Evolutionary conservation across 805 yeast species (phyloP).

Genomic region (Nakazawaea anatomiae): DNA sequence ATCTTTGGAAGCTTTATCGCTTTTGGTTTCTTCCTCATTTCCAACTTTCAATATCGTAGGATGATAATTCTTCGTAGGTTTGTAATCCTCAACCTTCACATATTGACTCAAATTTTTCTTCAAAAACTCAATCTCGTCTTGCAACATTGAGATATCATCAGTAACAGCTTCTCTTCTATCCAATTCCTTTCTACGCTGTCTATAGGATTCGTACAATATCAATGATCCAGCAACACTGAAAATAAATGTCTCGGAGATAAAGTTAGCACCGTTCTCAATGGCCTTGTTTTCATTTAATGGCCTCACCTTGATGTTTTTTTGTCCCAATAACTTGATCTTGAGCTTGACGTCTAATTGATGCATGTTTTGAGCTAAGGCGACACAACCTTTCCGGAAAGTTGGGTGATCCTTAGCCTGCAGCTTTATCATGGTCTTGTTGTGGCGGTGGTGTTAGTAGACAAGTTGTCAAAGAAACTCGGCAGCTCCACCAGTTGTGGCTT

Average conservation of each 20-base stretch:
- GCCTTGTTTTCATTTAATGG: constrained; percentile 82
- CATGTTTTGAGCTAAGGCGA: constrained; percentile 63
- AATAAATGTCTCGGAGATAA: constrained; percentile 70
- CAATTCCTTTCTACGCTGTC: constrained; percentile 60
- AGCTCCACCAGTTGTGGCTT: too few relatives aligned
- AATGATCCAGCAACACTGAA: constrained; percentile 77
- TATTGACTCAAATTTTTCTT: constrained; percentile 41
- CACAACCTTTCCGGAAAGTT: constrained; percentile 54
- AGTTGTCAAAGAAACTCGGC: background rate
- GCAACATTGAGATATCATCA: constrained; percentile 67
- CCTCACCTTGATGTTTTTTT: constrained; percentile 48
- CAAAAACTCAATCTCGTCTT: constrained; percentile 60
- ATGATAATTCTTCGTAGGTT: constrained; percentile 37
- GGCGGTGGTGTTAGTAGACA: background rate
- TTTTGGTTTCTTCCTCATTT: constrained; percentile 2
- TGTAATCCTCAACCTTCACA: constrained; percentile 41
- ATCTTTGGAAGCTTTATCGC: background rate
- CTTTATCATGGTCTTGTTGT: constrained; percentile 46
- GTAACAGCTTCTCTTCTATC: constrained; percentile 57
- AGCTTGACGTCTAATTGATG: constrained; percentile 61
- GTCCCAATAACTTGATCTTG: constrained; percentile 56
- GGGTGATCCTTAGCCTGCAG: constrained; percentile 72
- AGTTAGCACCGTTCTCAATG: constrained; percentile 74
- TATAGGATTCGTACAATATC: constrained; percentile 63
- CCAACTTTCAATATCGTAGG: constrained; percentile 40